These are phyloP conservation scores for Aspergillus sp. DNA, from an alignment of 2,329 filamentous ascomycete species.

Conservation along the genomic window DNA sequence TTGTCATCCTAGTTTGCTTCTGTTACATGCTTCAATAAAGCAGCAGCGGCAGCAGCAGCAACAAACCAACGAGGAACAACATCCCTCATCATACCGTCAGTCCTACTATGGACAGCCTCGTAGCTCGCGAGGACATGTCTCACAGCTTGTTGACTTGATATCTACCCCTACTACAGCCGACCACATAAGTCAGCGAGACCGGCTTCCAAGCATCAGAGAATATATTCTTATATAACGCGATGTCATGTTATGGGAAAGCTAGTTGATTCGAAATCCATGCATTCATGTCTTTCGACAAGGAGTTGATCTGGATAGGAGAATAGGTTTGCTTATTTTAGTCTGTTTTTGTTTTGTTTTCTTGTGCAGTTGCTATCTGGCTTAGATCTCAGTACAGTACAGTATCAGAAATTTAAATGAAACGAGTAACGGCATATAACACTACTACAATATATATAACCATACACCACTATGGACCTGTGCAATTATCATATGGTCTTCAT, in stretches of 20 bases:
- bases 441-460: too few relatives aligned
- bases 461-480: too few relatives aligned
- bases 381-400: neutral
- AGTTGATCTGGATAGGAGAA: neutral
- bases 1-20: conserved; percentile 7
- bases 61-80: too few relatives aligned
- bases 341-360: neutral
- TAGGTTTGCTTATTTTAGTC: neutral
- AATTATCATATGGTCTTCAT: too few relatives aligned
- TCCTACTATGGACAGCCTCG: neutral
- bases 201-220: neutral
- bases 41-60: conserved; percentile 8
- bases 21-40: neutral
- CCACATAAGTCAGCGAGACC: neutral
- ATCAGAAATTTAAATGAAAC: neutral
- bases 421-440: neutral
- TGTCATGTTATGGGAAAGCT: neutral
- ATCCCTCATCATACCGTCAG: neutral
- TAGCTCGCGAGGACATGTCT: neutral
- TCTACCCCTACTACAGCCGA: neutral
- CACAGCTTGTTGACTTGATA: neutral
- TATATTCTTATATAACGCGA: neutral
- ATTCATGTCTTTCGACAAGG: neutral
- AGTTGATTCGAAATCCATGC: neutral
- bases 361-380: neutral